Evolutionary conservation across 2,329 filamentous ascomycete genomes (phyloP).

Genomic region (Alternaria triticimaculans): DNA sequence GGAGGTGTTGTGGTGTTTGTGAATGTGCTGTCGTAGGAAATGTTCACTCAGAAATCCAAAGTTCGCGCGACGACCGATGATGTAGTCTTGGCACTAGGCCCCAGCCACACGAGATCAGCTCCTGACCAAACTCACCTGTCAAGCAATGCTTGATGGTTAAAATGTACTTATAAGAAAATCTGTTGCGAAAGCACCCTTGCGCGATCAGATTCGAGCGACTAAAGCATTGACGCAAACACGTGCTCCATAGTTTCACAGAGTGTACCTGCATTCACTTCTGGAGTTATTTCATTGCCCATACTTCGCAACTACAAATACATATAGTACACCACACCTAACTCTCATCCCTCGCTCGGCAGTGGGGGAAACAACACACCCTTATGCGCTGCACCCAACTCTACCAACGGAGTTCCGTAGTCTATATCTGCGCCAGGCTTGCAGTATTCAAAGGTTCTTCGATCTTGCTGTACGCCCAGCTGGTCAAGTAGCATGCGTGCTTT

Average conservation of each 20-base stretch:
- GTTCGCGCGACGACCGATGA: slow-evolving; percentile 33
- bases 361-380: slow-evolving; percentile 61
- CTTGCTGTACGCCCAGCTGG: slow-evolving; percentile 72
- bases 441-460: slow-evolving; percentile 67
- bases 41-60: slow-evolving; percentile 17
- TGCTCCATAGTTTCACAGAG: neutral
- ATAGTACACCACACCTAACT: neutral
- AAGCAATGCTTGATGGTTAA: neutral
- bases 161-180: too few relatives aligned
- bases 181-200: neutral
- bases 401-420: slow-evolving; percentile 67
- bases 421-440: slow-evolving; percentile 69
- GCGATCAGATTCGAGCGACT: neutral
- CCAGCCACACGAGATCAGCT: neutral
- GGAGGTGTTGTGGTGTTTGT: neutral
- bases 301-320: neutral
- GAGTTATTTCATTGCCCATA: neutral
- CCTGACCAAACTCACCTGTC: neutral
- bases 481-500: slow-evolving; percentile 78
- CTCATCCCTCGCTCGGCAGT: slow-evolving; percentile 33
- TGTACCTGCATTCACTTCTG: neutral
- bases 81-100: slow-evolving; percentile 26
- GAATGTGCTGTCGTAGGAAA: neutral
- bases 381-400: slow-evolving; percentile 51
- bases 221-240: neutral